These are phyloP conservation scores for Lumnitzera littorea DNA, from an alignment of 345 rosid genomes.

Conservation along the genomic window DNA sequence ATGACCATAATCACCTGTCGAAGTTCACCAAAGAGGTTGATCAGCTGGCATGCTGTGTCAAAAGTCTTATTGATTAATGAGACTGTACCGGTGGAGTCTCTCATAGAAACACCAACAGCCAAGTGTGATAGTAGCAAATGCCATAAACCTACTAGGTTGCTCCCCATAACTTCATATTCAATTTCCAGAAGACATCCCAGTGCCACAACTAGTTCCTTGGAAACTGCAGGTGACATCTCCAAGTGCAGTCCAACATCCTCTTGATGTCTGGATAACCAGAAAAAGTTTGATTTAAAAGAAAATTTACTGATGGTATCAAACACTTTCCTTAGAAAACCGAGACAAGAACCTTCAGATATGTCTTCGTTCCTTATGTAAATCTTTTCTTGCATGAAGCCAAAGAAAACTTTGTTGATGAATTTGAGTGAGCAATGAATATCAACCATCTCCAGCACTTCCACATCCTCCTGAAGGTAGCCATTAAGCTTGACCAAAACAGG, in stretches of 20 bases:
- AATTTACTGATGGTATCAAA: conserved; percentile 41
- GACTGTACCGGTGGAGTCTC: conserved; percentile 24
- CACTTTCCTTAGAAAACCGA: conserved; percentile 58
- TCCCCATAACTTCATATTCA: conserved; percentile 68
- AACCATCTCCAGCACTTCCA: conserved; percentile 26
- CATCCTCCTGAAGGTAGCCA: conserved; percentile 28
- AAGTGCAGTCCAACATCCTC: conserved; percentile 18
- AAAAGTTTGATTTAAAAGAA: conserved; percentile 25
- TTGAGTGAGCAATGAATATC: conserved; percentile 42
- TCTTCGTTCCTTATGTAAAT: conserved; percentile 72
- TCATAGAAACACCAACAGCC: conserved; percentile 31
- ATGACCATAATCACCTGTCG: conserved; percentile 68
- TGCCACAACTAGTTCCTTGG: conserved; percentile 55
- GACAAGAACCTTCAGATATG: conserved; percentile 66
- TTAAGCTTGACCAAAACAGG: conserved; percentile 59
- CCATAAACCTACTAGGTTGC: conserved; percentile 65
- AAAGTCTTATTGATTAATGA: conserved; percentile 35
- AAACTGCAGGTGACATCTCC: conserved; percentile 34
- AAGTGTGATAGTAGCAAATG: conserved; percentile 47
- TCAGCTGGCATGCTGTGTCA: conserved; percentile 60
- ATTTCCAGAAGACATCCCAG: conserved; percentile 57
- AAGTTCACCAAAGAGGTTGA: conserved; percentile 71
- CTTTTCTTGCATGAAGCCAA: conserved; percentile 37
- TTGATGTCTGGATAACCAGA: conserved; percentile 20
- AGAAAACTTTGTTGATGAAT: conserved; percentile 52